These are phyloP conservation scores for Tulasnella sp. DNA, from an alignment of 768 basidiomycete genomes.

Conservation along the genomic window DNA sequence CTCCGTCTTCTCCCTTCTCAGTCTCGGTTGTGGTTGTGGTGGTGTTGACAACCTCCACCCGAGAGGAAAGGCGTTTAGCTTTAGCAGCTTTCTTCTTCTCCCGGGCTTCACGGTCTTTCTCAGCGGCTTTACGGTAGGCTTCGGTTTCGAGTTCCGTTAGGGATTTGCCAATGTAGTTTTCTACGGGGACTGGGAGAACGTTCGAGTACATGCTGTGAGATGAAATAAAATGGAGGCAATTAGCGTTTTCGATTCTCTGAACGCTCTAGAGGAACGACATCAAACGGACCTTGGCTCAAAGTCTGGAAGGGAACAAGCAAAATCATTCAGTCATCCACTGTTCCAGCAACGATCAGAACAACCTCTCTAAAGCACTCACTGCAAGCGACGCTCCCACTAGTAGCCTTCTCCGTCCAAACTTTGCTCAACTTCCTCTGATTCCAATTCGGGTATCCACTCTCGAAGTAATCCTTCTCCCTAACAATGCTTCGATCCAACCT, in stretches of 20 bases:
- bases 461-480: slow-evolving; percentile 19
- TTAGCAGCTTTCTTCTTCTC: background rate
- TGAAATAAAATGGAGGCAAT: background rate
- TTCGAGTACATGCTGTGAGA: background rate
- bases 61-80: background rate
- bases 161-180: slow-evolving; percentile 2
- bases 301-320: background rate
- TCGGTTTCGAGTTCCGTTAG: slow-evolving; percentile 4
- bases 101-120: background rate
- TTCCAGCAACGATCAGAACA: background rate
- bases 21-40: background rate
- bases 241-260: background rate
- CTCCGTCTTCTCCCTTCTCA: background rate
- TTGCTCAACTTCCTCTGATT: slow-evolving; percentile 14
- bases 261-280: background rate
- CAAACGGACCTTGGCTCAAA: background rate
- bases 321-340: background rate
- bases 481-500: background rate
- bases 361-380: background rate
- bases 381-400: slow-evolving; percentile 9
- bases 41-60: background rate
- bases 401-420: slow-evolving; percentile 11
- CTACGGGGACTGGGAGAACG: background rate
- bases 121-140: background rate
- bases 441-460: background rate